These are phyloP conservation scores for Aurinia saxatilis DNA, from an alignment of 345 rosid genomes.

Conservation along the genomic window DNA sequence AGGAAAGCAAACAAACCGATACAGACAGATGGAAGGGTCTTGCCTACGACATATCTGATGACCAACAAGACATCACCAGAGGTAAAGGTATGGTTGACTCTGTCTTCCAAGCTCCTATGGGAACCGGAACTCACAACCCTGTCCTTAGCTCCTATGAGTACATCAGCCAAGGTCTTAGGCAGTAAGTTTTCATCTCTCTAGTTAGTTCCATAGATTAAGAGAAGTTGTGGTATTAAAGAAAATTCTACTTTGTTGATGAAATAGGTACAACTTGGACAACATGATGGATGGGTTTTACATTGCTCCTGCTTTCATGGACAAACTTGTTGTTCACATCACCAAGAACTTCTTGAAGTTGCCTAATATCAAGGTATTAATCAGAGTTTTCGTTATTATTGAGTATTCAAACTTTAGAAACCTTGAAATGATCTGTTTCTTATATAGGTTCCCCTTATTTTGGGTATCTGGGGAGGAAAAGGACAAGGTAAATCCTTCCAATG, in stretches of 20 bases:
- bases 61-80: constrained; percentile 92
- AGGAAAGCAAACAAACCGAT: constrained; percentile 55
- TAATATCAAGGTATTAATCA: constrained; percentile 87
- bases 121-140: constrained; percentile 72
- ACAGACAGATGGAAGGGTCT: constrained; percentile 82
- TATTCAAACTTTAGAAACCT: no score
- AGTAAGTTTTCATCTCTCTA: constrained; percentile 38
- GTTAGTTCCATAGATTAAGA: neutral
- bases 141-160: constrained; percentile 80
- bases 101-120: constrained; percentile 87
- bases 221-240: no score
- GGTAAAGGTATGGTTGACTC: constrained; percentile 92
- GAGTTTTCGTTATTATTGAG: no score
- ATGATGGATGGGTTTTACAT: constrained; percentile 77
- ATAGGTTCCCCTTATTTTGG: constrained; percentile 93
- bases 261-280: constrained; percentile 78
- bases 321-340: constrained; percentile 85
- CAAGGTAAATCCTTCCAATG: constrained; percentile 99
- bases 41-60: constrained; percentile 62
- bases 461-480: constrained; percentile 99
- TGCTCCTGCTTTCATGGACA: constrained; percentile 99
- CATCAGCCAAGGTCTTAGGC: constrained; percentile 66
- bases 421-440: neutral
- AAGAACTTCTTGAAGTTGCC: constrained; percentile 96
- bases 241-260: neutral